A percentile compares a stretch with the other conserved stretches of the same genome.
Conservation (phyloP, 176 grass and related monocot species). For the Hsuehochloa calcarea region DNA sequence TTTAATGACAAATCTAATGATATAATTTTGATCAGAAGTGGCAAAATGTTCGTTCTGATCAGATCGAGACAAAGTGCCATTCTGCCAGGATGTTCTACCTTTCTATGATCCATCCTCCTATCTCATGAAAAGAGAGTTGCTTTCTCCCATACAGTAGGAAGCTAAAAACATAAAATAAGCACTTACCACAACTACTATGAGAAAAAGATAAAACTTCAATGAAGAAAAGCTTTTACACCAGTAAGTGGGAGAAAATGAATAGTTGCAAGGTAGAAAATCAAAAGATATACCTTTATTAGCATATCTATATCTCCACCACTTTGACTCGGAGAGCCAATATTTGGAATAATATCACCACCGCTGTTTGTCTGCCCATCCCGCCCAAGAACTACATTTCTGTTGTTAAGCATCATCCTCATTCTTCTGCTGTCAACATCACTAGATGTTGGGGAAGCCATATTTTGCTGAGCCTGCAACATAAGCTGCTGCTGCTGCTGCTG, state of each 20-base stretch:
- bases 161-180: background rate
- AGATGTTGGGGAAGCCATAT: slow-evolving; percentile 66
- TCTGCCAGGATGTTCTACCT: background rate
- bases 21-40: background rate
- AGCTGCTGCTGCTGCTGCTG: slow-evolving; percentile 81
- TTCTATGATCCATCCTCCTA: background rate
- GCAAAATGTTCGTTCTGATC: background rate
- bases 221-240: slow-evolving; percentile 12
- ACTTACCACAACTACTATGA: background rate
- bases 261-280: slow-evolving; percentile 9
- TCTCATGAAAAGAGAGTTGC: background rate
- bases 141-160: background rate
- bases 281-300: slow-evolving; percentile 63
- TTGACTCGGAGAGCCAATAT: slow-evolving; percentile 74
- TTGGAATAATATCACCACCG: slow-evolving; percentile 62
- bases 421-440: slow-evolving; percentile 79
- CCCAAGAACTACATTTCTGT: slow-evolving; percentile 60
- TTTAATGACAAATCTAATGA: too few relatives aligned
- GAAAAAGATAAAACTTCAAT: background rate
- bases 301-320: slow-evolving; percentile 69
- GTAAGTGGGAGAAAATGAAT: slow-evolving; percentile 3
- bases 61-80: background rate
- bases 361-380: slow-evolving; percentile 71
- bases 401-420: slow-evolving; percentile 76
- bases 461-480: slow-evolving; percentile 72